Percentiles rank a stretch among this genome's conserved stretches.
These are phyloP conservation scores for Ceriops decandra DNA, from an alignment of 345 rosid species.

Conservation along the genomic window DNA sequence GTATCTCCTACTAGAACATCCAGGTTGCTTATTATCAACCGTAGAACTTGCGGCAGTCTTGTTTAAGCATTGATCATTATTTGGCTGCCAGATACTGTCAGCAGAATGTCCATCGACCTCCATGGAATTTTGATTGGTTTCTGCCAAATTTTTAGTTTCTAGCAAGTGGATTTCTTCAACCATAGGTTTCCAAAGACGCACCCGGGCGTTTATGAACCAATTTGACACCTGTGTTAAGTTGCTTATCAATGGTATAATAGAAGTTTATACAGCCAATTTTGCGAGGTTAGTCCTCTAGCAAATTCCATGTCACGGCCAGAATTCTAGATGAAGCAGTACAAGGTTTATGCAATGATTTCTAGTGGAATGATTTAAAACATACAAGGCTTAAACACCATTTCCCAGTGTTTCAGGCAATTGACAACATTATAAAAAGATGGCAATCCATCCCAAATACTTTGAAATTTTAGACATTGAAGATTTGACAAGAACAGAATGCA, in stretches of 20 bases:
- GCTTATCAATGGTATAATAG: background rate
- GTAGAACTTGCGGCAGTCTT: slow-evolving; percentile 14
- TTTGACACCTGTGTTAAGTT: slow-evolving; percentile 47
- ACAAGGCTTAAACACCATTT: too few relatives aligned
- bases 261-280: too few relatives aligned
- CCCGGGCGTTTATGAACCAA: slow-evolving; percentile 66
- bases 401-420: too few relatives aligned
- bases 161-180: slow-evolving; percentile 62
- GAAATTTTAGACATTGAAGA: too few relatives aligned
- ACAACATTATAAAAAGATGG: too few relatives aligned
- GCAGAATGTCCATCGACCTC: slow-evolving; percentile 19
- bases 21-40: slow-evolving; percentile 20
- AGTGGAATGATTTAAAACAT: too few relatives aligned
- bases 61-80: slow-evolving; percentile 22
- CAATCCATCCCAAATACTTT: too few relatives aligned
- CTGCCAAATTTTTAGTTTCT: slow-evolving; percentile 40
- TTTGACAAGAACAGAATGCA: too few relatives aligned
- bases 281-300: too few relatives aligned
- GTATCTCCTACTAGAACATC: slow-evolving; percentile 17
- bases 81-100: slow-evolving; percentile 21
- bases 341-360: too few relatives aligned
- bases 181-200: slow-evolving; percentile 67
- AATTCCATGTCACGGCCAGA: too few relatives aligned
- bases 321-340: too few relatives aligned
- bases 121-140: slow-evolving; percentile 18